Conservation (phyloP, 2,329 filamentous ascomycete species). For the Colletotrichum sp. region DNA sequence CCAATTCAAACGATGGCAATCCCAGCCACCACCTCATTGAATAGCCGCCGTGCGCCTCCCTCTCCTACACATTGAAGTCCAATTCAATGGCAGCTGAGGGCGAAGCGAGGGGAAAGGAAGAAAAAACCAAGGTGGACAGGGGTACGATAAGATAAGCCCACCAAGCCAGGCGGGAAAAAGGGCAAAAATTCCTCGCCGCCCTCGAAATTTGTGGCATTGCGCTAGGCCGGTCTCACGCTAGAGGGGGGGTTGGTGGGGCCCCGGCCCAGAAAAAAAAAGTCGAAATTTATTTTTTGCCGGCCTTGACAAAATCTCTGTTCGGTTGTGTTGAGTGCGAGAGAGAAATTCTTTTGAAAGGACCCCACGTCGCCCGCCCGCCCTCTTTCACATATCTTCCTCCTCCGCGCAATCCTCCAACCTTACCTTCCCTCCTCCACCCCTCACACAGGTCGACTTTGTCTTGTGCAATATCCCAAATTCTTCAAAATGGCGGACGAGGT, state of each 20-base stretch:
- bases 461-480: constrained; percentile 21
- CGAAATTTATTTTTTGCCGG: constrained; percentile 23
- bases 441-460: constrained; percentile 24
- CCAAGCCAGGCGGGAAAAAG: constrained; percentile 5
- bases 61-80: not conserved
- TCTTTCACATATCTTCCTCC: constrained; percentile 21
- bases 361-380: constrained; percentile 20
- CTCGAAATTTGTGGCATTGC: constrained; percentile 17
- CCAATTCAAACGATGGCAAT: not conserved
- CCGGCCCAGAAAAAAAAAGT: constrained; percentile 23
- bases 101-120: not conserved
- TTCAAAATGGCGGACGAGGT: constrained; percentile 92
- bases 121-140: not conserved
- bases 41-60: not conserved
- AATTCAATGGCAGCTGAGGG: not conserved
- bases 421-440: constrained; percentile 24
- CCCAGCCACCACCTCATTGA: not conserved
- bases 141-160: constrained; percentile 20
- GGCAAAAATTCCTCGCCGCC: constrained; percentile 16
- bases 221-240: constrained; percentile 6
- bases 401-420: constrained; percentile 21
- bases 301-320: constrained; percentile 20
- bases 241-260: constrained; percentile 19
- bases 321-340: constrained; percentile 12
- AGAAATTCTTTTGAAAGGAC: constrained; percentile 24